Evolutionary conservation across 805 yeast species (phyloP).

Genomic region (Myxozyma sirexii): DNA sequence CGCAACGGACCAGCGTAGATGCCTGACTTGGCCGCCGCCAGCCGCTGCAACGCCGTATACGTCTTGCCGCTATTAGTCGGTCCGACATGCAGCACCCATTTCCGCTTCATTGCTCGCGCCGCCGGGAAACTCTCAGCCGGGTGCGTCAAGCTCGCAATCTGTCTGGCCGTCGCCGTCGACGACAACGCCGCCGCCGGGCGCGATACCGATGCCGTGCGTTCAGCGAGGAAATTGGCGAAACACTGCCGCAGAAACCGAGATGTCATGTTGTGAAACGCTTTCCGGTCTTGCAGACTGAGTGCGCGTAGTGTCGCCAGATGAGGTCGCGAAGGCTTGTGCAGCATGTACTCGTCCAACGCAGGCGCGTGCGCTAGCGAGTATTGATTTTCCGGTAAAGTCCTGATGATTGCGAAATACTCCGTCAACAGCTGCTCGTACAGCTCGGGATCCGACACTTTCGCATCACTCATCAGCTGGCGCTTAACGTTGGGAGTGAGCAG

Average conservation of each 20-base stretch:
- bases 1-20: slow-evolving; percentile 94
- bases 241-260: neutral
- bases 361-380: slow-evolving; percentile 14
- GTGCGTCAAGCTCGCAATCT: slow-evolving; percentile 40
- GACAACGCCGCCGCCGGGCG: neutral
- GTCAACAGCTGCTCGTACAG: neutral
- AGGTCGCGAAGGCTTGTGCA: slow-evolving; percentile 18
- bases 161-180: neutral
- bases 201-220: neutral
- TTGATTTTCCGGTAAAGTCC: slow-evolving; percentile 18
- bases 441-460: too few relatives aligned
- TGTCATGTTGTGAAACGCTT: neutral
- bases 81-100: slow-evolving; percentile 90
- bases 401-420: slow-evolving; percentile 2
- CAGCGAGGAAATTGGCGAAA: slow-evolving; percentile 5
- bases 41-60: slow-evolving; percentile 70
- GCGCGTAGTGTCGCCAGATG: slow-evolving; percentile 18
- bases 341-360: slow-evolving; percentile 13
- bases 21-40: slow-evolving; percentile 70
- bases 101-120: slow-evolving; percentile 77
- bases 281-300: neutral
- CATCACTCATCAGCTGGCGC: too few relatives aligned
- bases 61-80: slow-evolving; percentile 98
- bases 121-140: slow-evolving; percentile 84
- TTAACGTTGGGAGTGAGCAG: too few relatives aligned